A percentile compares a stretch with the other conserved stretches of the same genome.
phyloP scores from a whole-genome alignment of 1,139 yeast genomes.

The Martiniozyma asiatica region DNA sequence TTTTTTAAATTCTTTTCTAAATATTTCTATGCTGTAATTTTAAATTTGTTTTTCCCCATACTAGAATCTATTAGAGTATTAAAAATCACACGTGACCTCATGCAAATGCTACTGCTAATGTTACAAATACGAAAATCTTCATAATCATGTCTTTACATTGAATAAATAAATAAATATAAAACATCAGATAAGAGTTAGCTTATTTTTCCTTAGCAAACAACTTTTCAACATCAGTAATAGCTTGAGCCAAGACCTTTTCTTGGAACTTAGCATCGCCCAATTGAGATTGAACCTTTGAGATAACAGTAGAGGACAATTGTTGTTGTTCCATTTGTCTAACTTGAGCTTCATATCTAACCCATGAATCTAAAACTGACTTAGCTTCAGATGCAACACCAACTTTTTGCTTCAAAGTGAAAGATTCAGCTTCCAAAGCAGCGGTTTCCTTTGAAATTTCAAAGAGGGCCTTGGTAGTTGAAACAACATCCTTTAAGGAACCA shows the following conservation, averaged over 20 bases:
- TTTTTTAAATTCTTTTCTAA: neutral
- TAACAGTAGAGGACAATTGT: slow-evolving; percentile 77
- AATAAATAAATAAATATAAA: too few species aligned
- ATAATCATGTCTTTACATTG: too few species aligned
- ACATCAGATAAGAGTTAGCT: slow-evolving; percentile 1
- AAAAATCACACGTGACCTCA: too few species aligned
- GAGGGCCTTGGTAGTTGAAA: slow-evolving; percentile 78
- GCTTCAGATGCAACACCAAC: slow-evolving; percentile 85
- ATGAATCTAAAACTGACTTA: slow-evolving; percentile 88
- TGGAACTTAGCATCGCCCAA: slow-evolving; percentile 84
- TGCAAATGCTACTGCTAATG: too few species aligned
- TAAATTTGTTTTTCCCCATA: too few species aligned
- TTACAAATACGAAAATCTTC: too few species aligned
- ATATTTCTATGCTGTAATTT: too few species aligned
- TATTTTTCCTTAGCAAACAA: slow-evolving; percentile 39
- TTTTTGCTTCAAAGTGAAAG: slow-evolving; percentile 85
- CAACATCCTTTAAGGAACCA: slow-evolving; percentile 83
- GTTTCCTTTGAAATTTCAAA: slow-evolving; percentile 95
- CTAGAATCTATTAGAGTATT: too few species aligned
- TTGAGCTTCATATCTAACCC: slow-evolving; percentile 97
- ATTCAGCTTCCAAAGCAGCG: slow-evolving; percentile 86
- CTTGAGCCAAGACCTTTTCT: slow-evolving; percentile 80
- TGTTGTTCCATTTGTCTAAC: slow-evolving; percentile 95
- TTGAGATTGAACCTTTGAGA: slow-evolving; percentile 81
- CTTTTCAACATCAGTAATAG: slow-evolving; percentile 85